Evolutionary conservation across 2,329 filamentous ascomycete genomes (phyloP), one percentile per base, ranked within the genome.

Genomic region (Paecilomyces sp.): DNA sequence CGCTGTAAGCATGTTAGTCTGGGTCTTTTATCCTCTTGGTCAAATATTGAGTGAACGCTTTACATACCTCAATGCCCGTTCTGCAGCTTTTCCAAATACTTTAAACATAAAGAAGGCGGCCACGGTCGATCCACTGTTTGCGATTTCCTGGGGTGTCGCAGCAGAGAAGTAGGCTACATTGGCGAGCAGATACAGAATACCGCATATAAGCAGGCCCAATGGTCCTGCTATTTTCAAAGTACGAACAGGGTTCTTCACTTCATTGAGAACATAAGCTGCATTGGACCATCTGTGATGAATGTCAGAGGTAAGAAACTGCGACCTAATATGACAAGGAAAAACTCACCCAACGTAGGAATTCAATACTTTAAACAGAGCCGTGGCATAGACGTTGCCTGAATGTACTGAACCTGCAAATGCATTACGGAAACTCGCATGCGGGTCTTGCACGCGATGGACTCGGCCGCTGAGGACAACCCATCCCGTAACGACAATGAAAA

Each of bases 351-450:
- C n/a, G 66, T 85, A 90, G 61, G 82, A 85, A 82, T 86, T 89
- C 66, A 89, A 86, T 62, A 89, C 86, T 65, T 88, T 89, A 78
- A 88, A 89, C 0, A 90, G 75, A 0, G 87, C 86, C 1, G 84
- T 88, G n/a, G 88, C 85, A 63, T 89, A 89, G 1, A 85, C 82
- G 64, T 82, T 86, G 7, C 84, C 83, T 0, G 84, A 87, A 47
- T 47, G 41, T 8, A 47, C 41, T 4, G 87, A 89, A 8, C 87
- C 87, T 54, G 82, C 80, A 63, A 89, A 90, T 9, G 85, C 82
- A 60, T 86, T 80, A 63, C 74, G 72, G 67, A 89, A 88, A 76
- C 86, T 88, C 25, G 65, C 61, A 68, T 85, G 73, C 5, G 84
- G 84, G 67, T 85, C 83, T 36, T 83, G 80, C 51, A 88, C 79